These are phyloP conservation scores for Monilinia fructigena DNA, from an alignment of 2,329 filamentous ascomycete genomes.

Conservation along the genomic window DNA sequence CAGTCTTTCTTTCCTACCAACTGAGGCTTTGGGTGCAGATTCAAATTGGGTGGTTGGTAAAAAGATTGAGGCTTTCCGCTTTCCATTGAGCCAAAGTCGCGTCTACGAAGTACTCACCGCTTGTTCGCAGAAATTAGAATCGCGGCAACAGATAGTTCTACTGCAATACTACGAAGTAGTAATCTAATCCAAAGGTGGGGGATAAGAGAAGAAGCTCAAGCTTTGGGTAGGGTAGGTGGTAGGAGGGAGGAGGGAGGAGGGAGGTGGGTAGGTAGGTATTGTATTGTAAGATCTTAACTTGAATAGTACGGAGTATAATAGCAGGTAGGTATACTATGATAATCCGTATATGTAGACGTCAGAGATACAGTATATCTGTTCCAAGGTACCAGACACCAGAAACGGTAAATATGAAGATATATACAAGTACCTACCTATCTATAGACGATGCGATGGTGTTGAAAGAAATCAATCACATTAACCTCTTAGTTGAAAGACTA, in stretches of 20 bases:
- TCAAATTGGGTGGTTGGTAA: not conserved
- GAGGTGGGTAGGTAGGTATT: too few species aligned
- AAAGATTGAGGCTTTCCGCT: too few species aligned
- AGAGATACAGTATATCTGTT: not conserved
- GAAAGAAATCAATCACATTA: conserved; percentile 2
- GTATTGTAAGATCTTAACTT: too few species aligned
- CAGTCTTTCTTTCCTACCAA: conserved; percentile 1
- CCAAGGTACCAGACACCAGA: not conserved
- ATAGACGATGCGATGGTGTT: not conserved
- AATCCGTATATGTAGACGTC: not conserved
- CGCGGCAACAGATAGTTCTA: not conserved
- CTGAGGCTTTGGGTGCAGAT: conserved; percentile 5
- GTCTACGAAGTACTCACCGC: conserved; percentile 15
- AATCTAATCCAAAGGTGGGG: conserved; percentile 3
- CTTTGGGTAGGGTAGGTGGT: not conserved
- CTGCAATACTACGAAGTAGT: too few species aligned
- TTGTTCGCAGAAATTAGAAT: conserved; percentile 16
- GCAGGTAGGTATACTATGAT: too few species aligned
- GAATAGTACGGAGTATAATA: too few species aligned
- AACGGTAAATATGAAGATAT: conserved; percentile 7
- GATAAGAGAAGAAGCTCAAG: conserved; percentile 9
- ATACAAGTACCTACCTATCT: not conserved
- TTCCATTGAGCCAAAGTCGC: not conserved
- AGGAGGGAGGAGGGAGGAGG: not conserved
- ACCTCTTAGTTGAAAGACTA: not conserved